Conservation (phyloP, 179 eudicot species). For the Drosera spatulata region DNA sequence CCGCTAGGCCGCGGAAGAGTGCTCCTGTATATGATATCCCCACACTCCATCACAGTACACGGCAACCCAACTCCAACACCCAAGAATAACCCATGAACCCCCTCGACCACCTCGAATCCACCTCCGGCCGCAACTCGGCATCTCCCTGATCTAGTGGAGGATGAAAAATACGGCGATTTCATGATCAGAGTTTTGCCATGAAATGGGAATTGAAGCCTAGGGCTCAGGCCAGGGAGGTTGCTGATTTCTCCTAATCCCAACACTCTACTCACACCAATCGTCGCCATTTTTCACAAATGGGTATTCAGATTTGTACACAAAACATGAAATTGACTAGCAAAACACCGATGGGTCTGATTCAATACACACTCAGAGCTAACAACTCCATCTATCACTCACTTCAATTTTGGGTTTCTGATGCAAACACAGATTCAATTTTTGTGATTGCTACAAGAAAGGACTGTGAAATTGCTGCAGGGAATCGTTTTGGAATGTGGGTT, state of each 20-base stretch:
- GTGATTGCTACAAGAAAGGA: too few relatives aligned
- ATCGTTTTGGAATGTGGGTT: too few relatives aligned
- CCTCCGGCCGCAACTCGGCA: constrained; percentile 26
- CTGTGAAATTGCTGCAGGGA: too few relatives aligned
- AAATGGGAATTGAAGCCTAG: constrained; percentile 18
- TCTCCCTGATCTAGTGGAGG: constrained; percentile 13
- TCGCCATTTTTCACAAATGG: background rate
- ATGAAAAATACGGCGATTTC: constrained; percentile 15
- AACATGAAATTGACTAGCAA: too few relatives aligned
- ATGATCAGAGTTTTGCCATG: constrained; percentile 24
- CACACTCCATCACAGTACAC: constrained; percentile 98
- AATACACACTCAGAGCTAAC: too few relatives aligned
- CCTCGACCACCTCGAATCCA: constrained; percentile 44
- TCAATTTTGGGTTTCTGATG: too few relatives aligned
- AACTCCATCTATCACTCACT: too few relatives aligned
- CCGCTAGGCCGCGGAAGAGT: constrained; percentile 73
- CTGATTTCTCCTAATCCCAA: constrained; percentile 1
- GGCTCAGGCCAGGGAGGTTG: constrained; percentile 15
- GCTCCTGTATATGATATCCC: constrained; percentile 94
- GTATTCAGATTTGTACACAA: too few relatives aligned
- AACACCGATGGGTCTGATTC: too few relatives aligned
- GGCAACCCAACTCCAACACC: constrained; percentile 99
- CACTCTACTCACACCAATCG: background rate
- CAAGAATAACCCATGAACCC: constrained; percentile 52
- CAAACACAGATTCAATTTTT: too few relatives aligned